Percentiles rank a stretch among this genome's conserved stretches.
Evolutionary conservation across 192 early-diverging fungal species (phyloP).

Genomic region (Backusella sp.): DNA sequence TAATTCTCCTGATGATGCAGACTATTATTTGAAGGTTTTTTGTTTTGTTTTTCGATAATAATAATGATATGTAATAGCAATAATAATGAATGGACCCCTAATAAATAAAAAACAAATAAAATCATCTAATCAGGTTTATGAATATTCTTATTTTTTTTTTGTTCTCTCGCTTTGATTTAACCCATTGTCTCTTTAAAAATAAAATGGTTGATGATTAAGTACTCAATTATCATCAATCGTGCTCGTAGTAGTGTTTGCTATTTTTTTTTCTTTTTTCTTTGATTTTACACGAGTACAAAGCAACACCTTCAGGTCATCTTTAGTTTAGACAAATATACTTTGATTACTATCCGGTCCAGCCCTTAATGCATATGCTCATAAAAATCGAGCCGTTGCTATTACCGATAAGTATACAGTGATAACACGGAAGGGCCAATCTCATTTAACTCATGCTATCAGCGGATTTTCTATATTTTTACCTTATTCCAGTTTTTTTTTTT

Average conservation of each 20-base stretch:
- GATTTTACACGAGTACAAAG: background rate
- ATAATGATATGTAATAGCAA: background rate
- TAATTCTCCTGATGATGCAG: background rate
- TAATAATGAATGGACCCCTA: background rate
- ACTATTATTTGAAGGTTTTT: background rate
- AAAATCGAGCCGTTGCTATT: constrained; percentile 2
- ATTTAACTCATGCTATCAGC: background rate
- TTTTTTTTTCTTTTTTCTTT: background rate
- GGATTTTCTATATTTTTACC: background rate
- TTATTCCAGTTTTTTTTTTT: background rate
- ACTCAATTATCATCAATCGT: background rate
- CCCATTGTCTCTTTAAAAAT: background rate
- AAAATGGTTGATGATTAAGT: background rate
- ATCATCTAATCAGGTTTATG: background rate
- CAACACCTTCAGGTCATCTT: background rate
- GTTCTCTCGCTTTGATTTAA: background rate
- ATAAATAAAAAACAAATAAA: background rate
- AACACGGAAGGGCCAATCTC: background rate
- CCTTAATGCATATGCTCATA: background rate
- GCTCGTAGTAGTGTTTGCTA: background rate
- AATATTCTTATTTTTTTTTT: background rate
- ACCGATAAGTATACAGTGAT: background rate
- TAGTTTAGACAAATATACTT: background rate
- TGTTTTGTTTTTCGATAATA: background rate
- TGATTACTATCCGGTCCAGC: background rate